Evolutionary conservation across 768 basidiomycete species (phyloP).

Genomic region (Hericium rajendrae): DNA sequence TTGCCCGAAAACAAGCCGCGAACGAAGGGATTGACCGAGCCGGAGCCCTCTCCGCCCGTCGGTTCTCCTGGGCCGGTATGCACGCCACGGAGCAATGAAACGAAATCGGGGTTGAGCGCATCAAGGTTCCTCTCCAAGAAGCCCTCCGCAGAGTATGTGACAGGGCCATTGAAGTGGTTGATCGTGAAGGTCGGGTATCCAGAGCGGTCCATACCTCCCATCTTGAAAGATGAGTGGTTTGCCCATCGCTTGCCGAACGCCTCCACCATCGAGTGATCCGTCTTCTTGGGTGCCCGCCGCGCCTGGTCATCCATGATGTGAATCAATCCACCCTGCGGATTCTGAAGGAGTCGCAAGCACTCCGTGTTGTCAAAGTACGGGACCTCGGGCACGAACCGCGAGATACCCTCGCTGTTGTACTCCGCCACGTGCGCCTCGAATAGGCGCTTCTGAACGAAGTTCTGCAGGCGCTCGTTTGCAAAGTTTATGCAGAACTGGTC

Average conservation of each 20-base stretch:
- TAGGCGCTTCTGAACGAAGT: slow-evolving; percentile 68
- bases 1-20: slow-evolving; percentile 83
- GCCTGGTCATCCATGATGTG: slow-evolving; percentile 99
- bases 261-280: slow-evolving; percentile 88
- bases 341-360: slow-evolving; percentile 77
- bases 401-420: slow-evolving; percentile 75
- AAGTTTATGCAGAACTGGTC: slow-evolving; percentile 97
- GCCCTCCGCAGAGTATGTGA: slow-evolving; percentile 84
- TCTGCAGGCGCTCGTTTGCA: slow-evolving; percentile 85
- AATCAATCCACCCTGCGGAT: slow-evolving; percentile 81
- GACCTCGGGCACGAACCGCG: slow-evolving; percentile 54
- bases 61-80: slow-evolving; percentile 16
- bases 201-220: slow-evolving; percentile 61
- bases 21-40: slow-evolving; percentile 86
- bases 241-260: slow-evolving; percentile 92
- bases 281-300: slow-evolving; percentile 78
- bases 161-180: slow-evolving; percentile 84
- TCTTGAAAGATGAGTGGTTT: slow-evolving; percentile 87
- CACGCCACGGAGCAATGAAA: slow-evolving; percentile 74
- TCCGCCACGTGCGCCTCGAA: slow-evolving; percentile 80
- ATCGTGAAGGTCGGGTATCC: slow-evolving; percentile 85
- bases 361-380: slow-evolving; percentile 89
- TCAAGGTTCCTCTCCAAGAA: slow-evolving; percentile 88
- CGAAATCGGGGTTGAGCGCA: slow-evolving; percentile 86
- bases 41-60: slow-evolving; percentile 55